phyloP scores from a whole-genome alignment of 208 protist species.

The Leishmania mexicana region DNA sequence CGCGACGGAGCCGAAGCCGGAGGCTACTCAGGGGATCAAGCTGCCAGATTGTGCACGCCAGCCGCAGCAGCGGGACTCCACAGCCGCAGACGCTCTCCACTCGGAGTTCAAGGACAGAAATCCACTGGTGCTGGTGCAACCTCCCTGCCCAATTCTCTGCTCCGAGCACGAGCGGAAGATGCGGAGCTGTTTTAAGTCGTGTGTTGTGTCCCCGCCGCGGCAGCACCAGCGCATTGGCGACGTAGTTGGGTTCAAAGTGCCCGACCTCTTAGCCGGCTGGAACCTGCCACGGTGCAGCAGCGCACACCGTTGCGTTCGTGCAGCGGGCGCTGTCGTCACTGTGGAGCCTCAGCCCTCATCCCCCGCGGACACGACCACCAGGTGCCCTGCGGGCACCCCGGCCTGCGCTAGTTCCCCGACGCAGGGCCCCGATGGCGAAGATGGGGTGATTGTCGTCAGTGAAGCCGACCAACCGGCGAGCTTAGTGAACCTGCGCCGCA shows the following conservation, averaged over 20 bases:
- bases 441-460: not conserved
- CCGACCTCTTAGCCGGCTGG: no score
- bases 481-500: constrained; percentile 9
- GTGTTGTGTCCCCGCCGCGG: no score
- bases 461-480: not conserved
- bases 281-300: not conserved
- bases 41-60: not conserved
- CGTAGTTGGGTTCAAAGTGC: not conserved
- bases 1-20: not conserved
- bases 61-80: not conserved
- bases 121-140: not conserved
- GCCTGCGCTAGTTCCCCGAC: not conserved
- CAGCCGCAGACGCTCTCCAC: no score
- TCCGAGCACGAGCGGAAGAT: not conserved
- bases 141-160: no score
- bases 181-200: not conserved
- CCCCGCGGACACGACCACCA: not conserved
- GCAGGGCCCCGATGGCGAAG: not conserved
- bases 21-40: not conserved
- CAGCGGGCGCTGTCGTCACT: not conserved
- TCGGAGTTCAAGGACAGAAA: not conserved
- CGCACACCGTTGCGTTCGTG: no score
- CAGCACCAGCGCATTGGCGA: not conserved
- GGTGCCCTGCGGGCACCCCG: not conserved
- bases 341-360: not conserved